Conservation (phyloP, 2,329 filamentous ascomycete genomes). For the Pseudogymnoascus sp. region DNA sequence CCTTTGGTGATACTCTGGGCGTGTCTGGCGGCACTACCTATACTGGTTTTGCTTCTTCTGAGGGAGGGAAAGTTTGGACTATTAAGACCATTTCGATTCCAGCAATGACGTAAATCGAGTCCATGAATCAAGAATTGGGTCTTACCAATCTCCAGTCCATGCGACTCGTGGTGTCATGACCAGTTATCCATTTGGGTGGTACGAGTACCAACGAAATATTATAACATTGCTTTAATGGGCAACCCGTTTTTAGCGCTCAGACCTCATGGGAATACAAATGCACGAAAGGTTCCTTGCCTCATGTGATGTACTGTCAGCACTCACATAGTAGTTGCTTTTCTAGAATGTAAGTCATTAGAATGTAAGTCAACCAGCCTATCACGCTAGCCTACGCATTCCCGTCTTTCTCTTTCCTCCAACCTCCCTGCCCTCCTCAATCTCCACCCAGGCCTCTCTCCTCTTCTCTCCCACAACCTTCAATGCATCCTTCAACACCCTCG, state of each 20-base stretch:
- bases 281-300: background rate
- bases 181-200: background rate
- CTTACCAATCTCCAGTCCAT: background rate
- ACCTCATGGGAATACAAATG: background rate
- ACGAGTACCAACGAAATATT: background rate
- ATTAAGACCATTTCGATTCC: conserved; percentile 31
- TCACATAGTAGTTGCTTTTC: background rate
- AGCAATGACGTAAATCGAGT: conserved; percentile 21
- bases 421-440: conserved; percentile 87
- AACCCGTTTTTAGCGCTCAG: background rate
- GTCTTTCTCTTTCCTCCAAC: conserved; percentile 76
- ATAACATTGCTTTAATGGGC: background rate
- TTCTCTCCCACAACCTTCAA: conserved; percentile 87
- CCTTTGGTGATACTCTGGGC: conserved; percentile 24
- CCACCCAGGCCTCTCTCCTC: conserved; percentile 82
- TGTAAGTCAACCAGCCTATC: background rate
- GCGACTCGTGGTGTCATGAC: background rate
- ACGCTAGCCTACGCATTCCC: conserved; percentile 43
- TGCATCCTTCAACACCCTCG: conserved; percentile 72
- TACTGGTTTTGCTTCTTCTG: conserved; percentile 26
- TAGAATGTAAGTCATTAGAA: background rate
- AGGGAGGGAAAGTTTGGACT: conserved; percentile 31
- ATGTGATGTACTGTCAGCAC: background rate
- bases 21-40: conserved; percentile 29
- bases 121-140: background rate